A percentile compares a stretch with the other conserved stretches of the same genome.
These are phyloP conservation scores for Scheffersomyces titani DNA, from an alignment of 1,139 yeast genomes.

Conservation along the genomic window DNA sequence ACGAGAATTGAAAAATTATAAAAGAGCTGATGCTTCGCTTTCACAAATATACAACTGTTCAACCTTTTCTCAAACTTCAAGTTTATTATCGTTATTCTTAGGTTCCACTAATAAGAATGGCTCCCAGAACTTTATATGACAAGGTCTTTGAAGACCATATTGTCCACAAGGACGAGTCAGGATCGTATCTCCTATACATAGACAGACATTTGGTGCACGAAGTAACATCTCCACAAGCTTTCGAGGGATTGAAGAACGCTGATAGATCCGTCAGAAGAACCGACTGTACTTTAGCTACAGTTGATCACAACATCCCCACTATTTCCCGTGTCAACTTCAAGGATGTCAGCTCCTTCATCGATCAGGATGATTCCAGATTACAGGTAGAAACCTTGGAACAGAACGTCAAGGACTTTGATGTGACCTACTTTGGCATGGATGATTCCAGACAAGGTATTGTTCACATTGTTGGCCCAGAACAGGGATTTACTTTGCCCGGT, in stretches of 20 bases:
- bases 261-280: conserved; percentile 86
- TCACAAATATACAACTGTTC: neutral
- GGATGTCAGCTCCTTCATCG: conserved; percentile 76
- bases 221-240: conserved; percentile 98
- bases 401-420: conserved; percentile 85
- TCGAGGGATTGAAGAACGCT: conserved; percentile 89
- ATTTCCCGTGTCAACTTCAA: conserved; percentile 75
- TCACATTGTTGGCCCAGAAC: conserved; percentile 98
- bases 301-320: conserved; percentile 97
- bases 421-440: conserved; percentile 91
- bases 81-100: neutral
- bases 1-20: neutral
- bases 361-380: conserved; percentile 86
- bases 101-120: conserved; percentile 2
- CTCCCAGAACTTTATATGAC: conserved; percentile 82
- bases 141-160: conserved; percentile 94
- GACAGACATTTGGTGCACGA: conserved; percentile 98
- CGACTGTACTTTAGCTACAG: conserved; percentile 96
- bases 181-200: conserved; percentile 81
- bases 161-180: conserved; percentile 85
- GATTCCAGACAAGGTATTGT: conserved; percentile 97
- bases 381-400: conserved; percentile 92
- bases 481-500: conserved; percentile 97
- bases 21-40: neutral
- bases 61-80: neutral